Conservation (phyloP, 176 grass and related monocot genomes). For the Puccinellia tenuiflora region DNA sequence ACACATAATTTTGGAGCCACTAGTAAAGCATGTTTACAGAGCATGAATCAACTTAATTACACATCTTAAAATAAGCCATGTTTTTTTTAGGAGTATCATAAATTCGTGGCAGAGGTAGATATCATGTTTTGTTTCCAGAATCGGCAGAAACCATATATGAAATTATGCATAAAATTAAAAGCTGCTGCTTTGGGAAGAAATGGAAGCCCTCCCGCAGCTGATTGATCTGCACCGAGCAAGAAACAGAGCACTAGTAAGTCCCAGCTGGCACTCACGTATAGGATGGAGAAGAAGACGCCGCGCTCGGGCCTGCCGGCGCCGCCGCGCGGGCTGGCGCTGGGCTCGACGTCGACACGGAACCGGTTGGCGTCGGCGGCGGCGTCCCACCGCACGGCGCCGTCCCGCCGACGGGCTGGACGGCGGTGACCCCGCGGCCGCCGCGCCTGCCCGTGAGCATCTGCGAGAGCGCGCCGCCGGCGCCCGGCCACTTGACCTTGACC, state of each 20-base stretch:
- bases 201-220: neutral
- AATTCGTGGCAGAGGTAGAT: neutral
- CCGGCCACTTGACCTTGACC: constrained; percentile 69
- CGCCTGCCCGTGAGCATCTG: constrained; percentile 37
- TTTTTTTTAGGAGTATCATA: neutral
- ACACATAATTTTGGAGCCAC: neutral
- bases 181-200: neutral
- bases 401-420: constrained; percentile 33
- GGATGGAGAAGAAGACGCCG: constrained; percentile 59
- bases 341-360: constrained; percentile 31
- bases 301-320: neutral
- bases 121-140: neutral
- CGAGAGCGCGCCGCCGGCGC: constrained; percentile 20
- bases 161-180: neutral
- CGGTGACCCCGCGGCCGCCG: constrained; percentile 41
- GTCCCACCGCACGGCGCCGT: constrained; percentile 50
- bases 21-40: neutral
- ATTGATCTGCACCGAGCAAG: neutral
- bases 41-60: neutral
- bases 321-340: neutral
- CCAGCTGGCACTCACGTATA: constrained; percentile 51
- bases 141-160: neutral
- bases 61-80: too few species aligned
- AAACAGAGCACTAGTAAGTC: neutral
- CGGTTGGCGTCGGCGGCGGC: constrained; percentile 26